phyloP scores from a whole-genome alignment of 441 rosid species.

The Mallotus japonicus region DNA sequence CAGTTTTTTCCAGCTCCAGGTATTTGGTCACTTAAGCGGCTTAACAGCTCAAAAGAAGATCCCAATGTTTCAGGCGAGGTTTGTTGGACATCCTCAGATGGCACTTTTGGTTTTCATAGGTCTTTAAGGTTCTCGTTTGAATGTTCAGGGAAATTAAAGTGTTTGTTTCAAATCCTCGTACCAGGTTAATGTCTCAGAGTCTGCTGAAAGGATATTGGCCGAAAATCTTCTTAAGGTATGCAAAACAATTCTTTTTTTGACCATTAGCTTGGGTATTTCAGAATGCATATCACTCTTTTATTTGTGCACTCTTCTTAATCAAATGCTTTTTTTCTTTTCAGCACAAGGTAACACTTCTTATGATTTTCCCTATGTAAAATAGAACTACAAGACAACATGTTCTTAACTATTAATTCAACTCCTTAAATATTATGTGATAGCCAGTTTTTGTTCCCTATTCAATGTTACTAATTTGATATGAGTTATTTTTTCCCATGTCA shows the following conservation, averaged over 20 bases:
- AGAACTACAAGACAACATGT: neutral
- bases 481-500: neutral
- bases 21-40: conserved; percentile 53
- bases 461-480: neutral
- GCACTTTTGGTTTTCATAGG: conserved; percentile 14
- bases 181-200: conserved; percentile 44
- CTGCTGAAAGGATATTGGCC: conserved; percentile 51
- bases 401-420: neutral
- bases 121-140: conserved; percentile 4
- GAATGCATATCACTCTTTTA: neutral
- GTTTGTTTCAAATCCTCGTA: conserved; percentile 22
- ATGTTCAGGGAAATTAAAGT: conserved; percentile 17
- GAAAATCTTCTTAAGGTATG: conserved; percentile 92
- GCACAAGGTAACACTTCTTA: neutral
- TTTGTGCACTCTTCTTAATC: neutral
- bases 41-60: conserved; percentile 26
- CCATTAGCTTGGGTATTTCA: neutral
- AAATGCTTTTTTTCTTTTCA: neutral
- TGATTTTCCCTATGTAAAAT: neutral
- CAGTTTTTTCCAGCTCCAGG: conserved; percentile 95
- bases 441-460: neutral
- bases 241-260: neutral
- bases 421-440: conserved; percentile 1
- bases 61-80: conserved; percentile 47
- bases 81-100: conserved; percentile 26